Percentiles rank a stretch among this genome's conserved stretches.
phyloP scores from a whole-genome alignment of 331 rosid species.

The Dryas integrifolia region DNA sequence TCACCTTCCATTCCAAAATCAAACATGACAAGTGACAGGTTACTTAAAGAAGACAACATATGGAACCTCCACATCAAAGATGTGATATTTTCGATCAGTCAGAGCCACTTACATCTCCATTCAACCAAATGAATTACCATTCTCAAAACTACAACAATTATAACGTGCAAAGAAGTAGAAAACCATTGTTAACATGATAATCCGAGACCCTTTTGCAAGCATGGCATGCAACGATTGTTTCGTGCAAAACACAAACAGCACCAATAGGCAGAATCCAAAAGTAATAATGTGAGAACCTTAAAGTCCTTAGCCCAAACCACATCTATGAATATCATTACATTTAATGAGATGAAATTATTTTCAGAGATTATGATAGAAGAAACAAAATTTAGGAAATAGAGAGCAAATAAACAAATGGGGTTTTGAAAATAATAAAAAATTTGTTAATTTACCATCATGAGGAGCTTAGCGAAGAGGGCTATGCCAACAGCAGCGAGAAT shows the following conservation, averaged over 20 bases:
- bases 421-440: not conserved
- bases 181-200: not conserved
- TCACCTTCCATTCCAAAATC: not conserved
- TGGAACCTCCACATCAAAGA: not conserved
- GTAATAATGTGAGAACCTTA: not conserved
- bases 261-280: not conserved
- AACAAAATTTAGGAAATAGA: not conserved
- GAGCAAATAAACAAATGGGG: conserved; percentile 11
- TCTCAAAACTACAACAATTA: not conserved
- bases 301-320: not conserved
- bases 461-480: conserved; percentile 49
- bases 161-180: not conserved
- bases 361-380: not conserved
- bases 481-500: conserved; percentile 45
- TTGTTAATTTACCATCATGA: conserved; percentile 36
- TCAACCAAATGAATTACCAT: too few species aligned
- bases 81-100: too few species aligned
- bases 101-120: not conserved
- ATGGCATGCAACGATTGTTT: not conserved
- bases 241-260: not conserved
- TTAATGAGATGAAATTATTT: not conserved
- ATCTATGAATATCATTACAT: not conserved
- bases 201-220: not conserved
- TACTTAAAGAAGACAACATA: conserved; percentile 2
- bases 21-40: not conserved